Percentiles rank a stretch among this genome's conserved stretches.
Evolutionary conservation across 2,329 filamentous ascomycete species (phyloP).

Genomic region (Ophiostoma sp.): DNA sequence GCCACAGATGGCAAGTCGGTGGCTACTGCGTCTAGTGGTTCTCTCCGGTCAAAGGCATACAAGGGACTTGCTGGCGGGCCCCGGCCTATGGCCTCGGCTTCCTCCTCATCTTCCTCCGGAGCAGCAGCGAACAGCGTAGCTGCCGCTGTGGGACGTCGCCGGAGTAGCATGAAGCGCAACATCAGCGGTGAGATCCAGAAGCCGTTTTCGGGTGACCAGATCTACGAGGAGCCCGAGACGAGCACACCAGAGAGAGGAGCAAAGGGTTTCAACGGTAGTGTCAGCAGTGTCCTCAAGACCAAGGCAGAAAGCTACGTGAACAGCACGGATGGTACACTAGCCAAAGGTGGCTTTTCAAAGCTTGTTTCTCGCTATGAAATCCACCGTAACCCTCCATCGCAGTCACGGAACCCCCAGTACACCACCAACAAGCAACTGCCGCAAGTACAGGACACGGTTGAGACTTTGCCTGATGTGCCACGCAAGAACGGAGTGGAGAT

Average conservation of each 20-base stretch:
- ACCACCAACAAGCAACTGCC: constrained; percentile 53
- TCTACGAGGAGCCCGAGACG: constrained; percentile 82
- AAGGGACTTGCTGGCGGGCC: constrained; percentile 36
- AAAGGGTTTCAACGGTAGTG: not conserved
- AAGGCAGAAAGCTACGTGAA: constrained; percentile 62
- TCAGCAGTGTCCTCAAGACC: constrained; percentile 38
- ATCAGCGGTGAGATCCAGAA: constrained; percentile 62
- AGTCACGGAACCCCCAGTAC: constrained; percentile 76
- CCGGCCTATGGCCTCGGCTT: constrained; percentile 31
- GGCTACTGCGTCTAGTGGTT: constrained; percentile 17
- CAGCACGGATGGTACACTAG: constrained; percentile 40
- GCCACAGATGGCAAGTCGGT: no score
- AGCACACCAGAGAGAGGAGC: constrained; percentile 29
- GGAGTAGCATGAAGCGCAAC: constrained; percentile 63
- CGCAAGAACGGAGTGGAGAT: constrained; percentile 78
- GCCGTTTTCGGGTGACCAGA: constrained; percentile 69
- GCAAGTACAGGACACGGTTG: constrained; percentile 29
- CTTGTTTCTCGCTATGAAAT: constrained; percentile 54
- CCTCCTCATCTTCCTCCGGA: not conserved
- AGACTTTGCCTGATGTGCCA: constrained; percentile 41
- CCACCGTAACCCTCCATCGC: constrained; percentile 74
- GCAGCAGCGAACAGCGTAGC: constrained; percentile 14
- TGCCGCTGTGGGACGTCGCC: constrained; percentile 40
- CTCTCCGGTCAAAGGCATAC: constrained; percentile 37
- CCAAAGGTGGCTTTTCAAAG: constrained; percentile 31